These are phyloP conservation scores for Colletotrichum incanum DNA, from an alignment of 2,329 filamentous ascomycete genomes.

Conservation along the genomic window DNA sequence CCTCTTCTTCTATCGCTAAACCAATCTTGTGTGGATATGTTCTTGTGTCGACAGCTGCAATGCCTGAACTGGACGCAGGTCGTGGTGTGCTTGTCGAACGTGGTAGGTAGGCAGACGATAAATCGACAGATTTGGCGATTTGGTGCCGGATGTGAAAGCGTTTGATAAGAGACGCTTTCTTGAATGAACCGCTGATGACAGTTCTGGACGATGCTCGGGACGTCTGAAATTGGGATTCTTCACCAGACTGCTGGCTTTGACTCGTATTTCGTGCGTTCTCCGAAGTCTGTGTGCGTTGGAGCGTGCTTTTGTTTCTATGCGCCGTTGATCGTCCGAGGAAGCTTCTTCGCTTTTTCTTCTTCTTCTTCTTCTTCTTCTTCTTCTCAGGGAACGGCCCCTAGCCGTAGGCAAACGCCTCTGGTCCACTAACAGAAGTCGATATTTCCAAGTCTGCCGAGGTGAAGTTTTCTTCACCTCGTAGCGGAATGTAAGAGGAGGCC, in stretches of 20 bases:
- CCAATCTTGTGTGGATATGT: slow-evolving; percentile 17
- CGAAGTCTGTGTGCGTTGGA: background rate
- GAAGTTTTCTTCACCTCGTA: slow-evolving; percentile 15
- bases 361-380: slow-evolving; percentile 22
- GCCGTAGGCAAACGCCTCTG: slow-evolving; percentile 38
- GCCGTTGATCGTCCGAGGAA: slow-evolving; percentile 22
- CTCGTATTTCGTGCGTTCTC: background rate
- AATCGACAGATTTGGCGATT: slow-evolving; percentile 25
- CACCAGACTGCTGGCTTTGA: background rate
- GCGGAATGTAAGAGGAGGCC: slow-evolving; percentile 35
- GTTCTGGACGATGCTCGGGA: background rate
- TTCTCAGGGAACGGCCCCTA: slow-evolving; percentile 30
- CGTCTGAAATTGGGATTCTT: background rate
- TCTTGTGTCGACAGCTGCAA: slow-evolving; percentile 30
- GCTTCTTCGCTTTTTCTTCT: slow-evolving; percentile 30
- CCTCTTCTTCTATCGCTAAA: slow-evolving; percentile 31
- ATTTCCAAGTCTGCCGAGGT: background rate
- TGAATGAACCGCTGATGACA: background rate
- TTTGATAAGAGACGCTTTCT: background rate
- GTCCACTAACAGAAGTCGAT: slow-evolving; percentile 4
- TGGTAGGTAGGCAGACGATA: slow-evolving; percentile 3
- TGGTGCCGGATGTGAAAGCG: slow-evolving; percentile 17
- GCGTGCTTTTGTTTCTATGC: background rate
- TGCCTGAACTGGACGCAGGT: slow-evolving; percentile 35
- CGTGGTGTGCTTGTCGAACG: slow-evolving; percentile 14